Percentiles rank a stretch among this genome's conserved stretches.
These are phyloP conservation scores for Saccharomyces pastorianus DNA, from an alignment of 1,139 yeast genomes.

Conservation along the genomic window DNA sequence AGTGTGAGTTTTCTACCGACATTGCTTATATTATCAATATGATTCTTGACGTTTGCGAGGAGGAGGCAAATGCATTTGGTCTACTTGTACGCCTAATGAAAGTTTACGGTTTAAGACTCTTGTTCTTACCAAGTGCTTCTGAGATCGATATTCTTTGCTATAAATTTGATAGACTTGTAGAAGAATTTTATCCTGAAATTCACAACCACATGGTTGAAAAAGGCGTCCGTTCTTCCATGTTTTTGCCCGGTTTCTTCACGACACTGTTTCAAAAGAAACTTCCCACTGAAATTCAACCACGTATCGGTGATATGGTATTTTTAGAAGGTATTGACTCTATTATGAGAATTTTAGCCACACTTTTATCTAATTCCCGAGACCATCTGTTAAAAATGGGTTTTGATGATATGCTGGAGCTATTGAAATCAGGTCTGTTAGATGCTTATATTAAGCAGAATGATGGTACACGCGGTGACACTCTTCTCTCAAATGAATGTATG, in stretches of 20 bases:
- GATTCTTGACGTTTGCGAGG: not conserved
- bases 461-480: slow-evolving; percentile 43
- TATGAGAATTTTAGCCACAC: slow-evolving; percentile 69
- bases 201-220: slow-evolving; percentile 71
- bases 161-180: slow-evolving; percentile 79
- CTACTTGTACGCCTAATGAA: slow-evolving; percentile 72
- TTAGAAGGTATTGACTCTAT: slow-evolving; percentile 85
- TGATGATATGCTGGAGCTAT: slow-evolving; percentile 63
- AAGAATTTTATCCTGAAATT: slow-evolving; percentile 38
- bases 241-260: slow-evolving; percentile 1
- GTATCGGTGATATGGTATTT: slow-evolving; percentile 76
- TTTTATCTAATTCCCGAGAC: slow-evolving; percentile 60
- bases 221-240: slow-evolving; percentile 43
- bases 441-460: slow-evolving; percentile 34
- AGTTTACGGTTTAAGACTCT: slow-evolving; percentile 60
- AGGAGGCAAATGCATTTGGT: slow-evolving; percentile 46
- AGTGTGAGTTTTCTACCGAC: slow-evolving; percentile 50
- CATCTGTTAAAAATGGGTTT: slow-evolving; percentile 55
- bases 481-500: not conserved
- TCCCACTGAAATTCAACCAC: slow-evolving; percentile 72
- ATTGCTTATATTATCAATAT: slow-evolving; percentile 64
- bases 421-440: slow-evolving; percentile 71
- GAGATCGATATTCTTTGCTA: slow-evolving; percentile 73
- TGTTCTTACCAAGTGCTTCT: slow-evolving; percentile 80
- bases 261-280: slow-evolving; percentile 38